Evolutionary conservation across 1,284 basidiomycete genomes (phyloP).

Genomic region (Leccinum pallidistipes): DNA sequence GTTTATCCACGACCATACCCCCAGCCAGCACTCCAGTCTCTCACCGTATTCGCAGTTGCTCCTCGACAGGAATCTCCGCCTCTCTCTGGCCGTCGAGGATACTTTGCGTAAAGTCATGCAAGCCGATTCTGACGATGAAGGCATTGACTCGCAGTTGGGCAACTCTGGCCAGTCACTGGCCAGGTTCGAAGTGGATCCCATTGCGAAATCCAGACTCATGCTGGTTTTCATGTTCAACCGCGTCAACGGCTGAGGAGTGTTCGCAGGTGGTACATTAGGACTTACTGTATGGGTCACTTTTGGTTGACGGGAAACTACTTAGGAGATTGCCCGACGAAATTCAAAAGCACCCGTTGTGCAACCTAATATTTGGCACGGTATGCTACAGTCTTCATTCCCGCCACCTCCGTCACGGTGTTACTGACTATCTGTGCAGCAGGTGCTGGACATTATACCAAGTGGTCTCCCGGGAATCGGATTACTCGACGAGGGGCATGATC

Average conservation of each 20-base stretch:
- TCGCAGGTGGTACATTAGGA: slow-evolving; percentile 38
- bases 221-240: slow-evolving; percentile 39
- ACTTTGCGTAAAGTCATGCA: slow-evolving; percentile 7
- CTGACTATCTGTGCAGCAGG: slow-evolving; percentile 27
- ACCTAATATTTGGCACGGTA: slow-evolving; percentile 35
- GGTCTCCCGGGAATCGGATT: slow-evolving; percentile 38
- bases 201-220: slow-evolving; percentile 31
- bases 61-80: slow-evolving; percentile 29
- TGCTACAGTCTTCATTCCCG: not conserved
- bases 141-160: slow-evolving; percentile 38
- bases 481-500: slow-evolving; percentile 29
- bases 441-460: slow-evolving; percentile 38
- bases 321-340: slow-evolving; percentile 40
- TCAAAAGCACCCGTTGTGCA: slow-evolving; percentile 34
- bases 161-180: slow-evolving; percentile 39
- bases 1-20: slow-evolving; percentile 33
- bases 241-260: slow-evolving; percentile 1
- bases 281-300: slow-evolving; percentile 41
- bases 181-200: slow-evolving; percentile 35
- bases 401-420: not conserved
- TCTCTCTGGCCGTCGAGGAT: slow-evolving; percentile 24
- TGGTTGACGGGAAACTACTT: slow-evolving; percentile 43
- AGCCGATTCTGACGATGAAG: slow-evolving; percentile 8
- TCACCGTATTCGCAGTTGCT: slow-evolving; percentile 15
- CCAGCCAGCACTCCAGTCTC: slow-evolving; percentile 10